These are phyloP conservation scores for Aurantiochytrium sp. DNA, from an alignment of 108 stramenopile genomes.

Conservation along the genomic window DNA sequence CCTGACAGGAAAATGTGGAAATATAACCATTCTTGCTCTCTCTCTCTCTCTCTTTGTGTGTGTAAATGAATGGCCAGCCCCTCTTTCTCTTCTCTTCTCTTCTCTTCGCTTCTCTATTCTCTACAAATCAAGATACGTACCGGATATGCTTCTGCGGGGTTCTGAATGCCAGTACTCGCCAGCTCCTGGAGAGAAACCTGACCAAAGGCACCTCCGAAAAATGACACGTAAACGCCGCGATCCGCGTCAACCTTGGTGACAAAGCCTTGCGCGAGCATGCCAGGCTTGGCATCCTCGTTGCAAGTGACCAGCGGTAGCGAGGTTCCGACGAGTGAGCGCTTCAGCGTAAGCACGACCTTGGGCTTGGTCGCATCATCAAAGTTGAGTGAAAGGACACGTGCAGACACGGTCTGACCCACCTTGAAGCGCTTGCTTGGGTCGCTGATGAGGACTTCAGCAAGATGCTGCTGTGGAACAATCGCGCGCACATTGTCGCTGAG, in stretches of 20 bases:
- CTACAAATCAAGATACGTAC: neutral
- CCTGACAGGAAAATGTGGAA: conserved; percentile 16
- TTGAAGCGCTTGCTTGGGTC: conserved; percentile 7
- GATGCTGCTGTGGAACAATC: neutral
- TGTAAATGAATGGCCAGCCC: neutral
- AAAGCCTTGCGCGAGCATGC: neutral
- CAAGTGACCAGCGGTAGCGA: neutral
- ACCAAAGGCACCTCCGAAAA: neutral
- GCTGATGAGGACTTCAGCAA: neutral
- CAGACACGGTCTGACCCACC: neutral
- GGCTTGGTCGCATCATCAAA: neutral
- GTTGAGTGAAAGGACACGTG: neutral
- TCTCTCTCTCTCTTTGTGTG: neutral
- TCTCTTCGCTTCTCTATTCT: neutral
- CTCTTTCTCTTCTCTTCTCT: no score
- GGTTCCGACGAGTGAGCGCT: neutral
- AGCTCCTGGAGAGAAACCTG: neutral
- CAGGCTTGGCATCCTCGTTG: neutral
- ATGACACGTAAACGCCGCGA: neutral
- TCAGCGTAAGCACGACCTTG: neutral
- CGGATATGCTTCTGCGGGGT: neutral
- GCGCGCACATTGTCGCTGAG: neutral
- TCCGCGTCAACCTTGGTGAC: neutral
- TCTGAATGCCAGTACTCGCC: neutral
- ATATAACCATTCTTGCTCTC: neutral